A percentile compares a stretch with the other conserved stretches of the same genome.
phyloP scores from a whole-genome alignment of 2,329 filamentous ascomycete genomes.

The Fusarium sulawesiense region DNA sequence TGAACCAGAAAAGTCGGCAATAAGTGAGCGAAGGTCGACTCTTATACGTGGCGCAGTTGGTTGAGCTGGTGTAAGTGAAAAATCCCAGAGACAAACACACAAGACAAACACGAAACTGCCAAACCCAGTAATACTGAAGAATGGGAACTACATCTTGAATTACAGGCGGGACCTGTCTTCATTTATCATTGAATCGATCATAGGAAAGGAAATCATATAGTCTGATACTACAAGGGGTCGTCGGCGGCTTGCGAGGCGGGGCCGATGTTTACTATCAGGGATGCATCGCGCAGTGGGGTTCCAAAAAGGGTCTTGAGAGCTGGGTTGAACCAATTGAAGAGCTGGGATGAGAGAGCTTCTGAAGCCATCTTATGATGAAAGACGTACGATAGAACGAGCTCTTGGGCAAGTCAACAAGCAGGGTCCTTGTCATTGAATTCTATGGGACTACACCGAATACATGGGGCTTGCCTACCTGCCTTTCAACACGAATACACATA shows the following conservation, averaged over 20 bases:
- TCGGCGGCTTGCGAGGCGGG: conserved; percentile 40
- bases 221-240: conserved; percentile 32
- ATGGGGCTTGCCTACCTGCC: neutral
- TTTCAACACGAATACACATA: conserved; percentile 28
- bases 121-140: neutral
- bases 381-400: conserved; percentile 28
- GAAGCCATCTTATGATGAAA: conserved; percentile 27
- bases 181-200: conserved; percentile 33
- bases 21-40: conserved; percentile 2
- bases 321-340: conserved; percentile 33
- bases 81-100: neutral
- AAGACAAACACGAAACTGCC: neutral
- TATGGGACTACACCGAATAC: neutral
- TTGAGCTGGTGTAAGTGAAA: conserved; percentile 23
- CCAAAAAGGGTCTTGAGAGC: conserved; percentile 6
- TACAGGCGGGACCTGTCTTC: conserved; percentile 8
- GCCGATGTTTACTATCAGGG: conserved; percentile 33
- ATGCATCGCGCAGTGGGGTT: conserved; percentile 24
- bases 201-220: conserved; percentile 22
- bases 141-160: neutral
- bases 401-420: neutral
- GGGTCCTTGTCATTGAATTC: neutral
- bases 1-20: neutral
- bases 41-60: neutral
- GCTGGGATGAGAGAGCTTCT: conserved; percentile 2